Evolutionary conservation across 1,284 basidiomycete genomes (phyloP), one percentile per base, ranked within the genome.

Genomic region (Naganishia liquefaciens): DNA sequence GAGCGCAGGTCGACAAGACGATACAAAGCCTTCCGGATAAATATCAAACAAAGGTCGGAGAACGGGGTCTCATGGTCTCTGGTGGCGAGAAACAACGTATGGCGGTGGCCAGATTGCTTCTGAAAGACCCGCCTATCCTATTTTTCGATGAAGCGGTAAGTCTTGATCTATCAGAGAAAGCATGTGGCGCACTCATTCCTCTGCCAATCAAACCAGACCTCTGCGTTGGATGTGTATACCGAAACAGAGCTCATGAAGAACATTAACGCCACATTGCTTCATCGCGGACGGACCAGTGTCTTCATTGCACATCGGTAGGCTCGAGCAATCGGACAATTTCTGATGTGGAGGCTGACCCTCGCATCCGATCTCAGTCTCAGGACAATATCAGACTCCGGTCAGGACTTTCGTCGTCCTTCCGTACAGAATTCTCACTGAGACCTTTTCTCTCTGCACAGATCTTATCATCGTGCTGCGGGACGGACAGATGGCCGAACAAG

Each of bases 81-180:
- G 95, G 95, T 0, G 95, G 96, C 0, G 95, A 99, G 82, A 98
- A 99, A 79, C 95, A 99, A 82, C 81, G 96, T 49, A 78, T 99
- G 69, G 96, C 95, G 0, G 91, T 99, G 15, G 96, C 95, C 5
- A 82, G 96, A 19, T 86, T 96, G 49, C 79, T 99, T 71, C 80
- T 99, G 54, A 98, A 98, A 80, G 89, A 99, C 76, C 92, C 95
- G 0, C 87, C 88, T 3, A 96, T 98, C 73, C 75, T 98, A 73
- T 97, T 99, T 81, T 98, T 99, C 73, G 95, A 99, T 74, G 95
- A 99, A 80, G 95, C 96, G 39, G 91, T 91, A 71, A 76, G 89
- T 82, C 15, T 13, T 37, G 9, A 37, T 17, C 27, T 11, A 19
- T 15, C 21, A 23, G 13, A 27, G 25, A 13, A 30, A 43, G 6